These are phyloP conservation scores for Agaricus blazei DNA, from an alignment of 768 basidiomycete species.

Conservation along the genomic window DNA sequence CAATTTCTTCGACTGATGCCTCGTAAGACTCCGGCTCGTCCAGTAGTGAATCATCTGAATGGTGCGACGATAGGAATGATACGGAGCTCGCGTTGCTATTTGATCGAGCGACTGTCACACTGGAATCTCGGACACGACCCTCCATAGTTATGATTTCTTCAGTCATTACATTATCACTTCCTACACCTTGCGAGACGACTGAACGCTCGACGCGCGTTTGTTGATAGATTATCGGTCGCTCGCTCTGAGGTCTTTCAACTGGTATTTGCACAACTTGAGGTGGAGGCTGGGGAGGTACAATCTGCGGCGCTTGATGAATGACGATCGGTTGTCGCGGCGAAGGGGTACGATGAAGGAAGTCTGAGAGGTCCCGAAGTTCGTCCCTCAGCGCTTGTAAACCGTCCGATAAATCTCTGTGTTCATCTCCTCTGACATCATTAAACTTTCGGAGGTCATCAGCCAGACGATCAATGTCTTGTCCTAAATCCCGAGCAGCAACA, in stretches of 20 bases:
- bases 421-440: constrained; percentile 56
- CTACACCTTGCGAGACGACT: constrained; percentile 37
- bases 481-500: constrained; percentile 39
- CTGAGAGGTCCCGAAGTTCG: constrained; percentile 60
- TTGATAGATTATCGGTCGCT: background rate
- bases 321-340: constrained; percentile 21
- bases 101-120: constrained; percentile 28
- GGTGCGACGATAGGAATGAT: constrained; percentile 52
- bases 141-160: constrained; percentile 8
- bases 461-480: constrained; percentile 39
- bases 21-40: constrained; percentile 19
- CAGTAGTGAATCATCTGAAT: constrained; percentile 65
- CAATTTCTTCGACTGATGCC: constrained; percentile 1
- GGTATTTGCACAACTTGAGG: constrained; percentile 1
- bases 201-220: constrained; percentile 1
- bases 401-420: constrained; percentile 58
- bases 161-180: constrained; percentile 29
- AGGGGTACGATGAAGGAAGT: constrained; percentile 44
- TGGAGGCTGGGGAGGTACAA: background rate
- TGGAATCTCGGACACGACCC: constrained; percentile 18
- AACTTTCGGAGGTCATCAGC: constrained; percentile 52
- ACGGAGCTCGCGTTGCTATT: constrained; percentile 38
- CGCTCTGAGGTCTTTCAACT: background rate
- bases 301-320: constrained; percentile 6
- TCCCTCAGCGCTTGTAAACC: constrained; percentile 68